phyloP scores from a whole-genome alignment of 106 monocot genomes.

The Phalaenopsis equestris region DNA sequence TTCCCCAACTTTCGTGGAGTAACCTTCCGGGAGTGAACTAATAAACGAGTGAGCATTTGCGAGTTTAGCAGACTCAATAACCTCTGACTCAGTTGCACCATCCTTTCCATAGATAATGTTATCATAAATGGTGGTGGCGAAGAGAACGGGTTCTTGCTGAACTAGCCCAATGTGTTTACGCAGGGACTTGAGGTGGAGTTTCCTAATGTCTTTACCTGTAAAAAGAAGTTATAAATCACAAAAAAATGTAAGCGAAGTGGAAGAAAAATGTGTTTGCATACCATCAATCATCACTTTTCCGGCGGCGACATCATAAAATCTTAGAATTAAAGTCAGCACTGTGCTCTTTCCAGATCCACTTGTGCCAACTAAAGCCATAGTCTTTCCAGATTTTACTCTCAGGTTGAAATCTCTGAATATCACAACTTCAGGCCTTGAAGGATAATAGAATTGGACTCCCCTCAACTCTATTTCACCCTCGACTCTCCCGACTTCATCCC shows the following conservation, averaged over 20 bases:
- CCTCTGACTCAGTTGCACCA: slow-evolving; percentile 59
- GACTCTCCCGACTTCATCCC: slow-evolving; percentile 40
- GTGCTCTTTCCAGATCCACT: slow-evolving; percentile 77
- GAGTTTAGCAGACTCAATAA: slow-evolving; percentile 76
- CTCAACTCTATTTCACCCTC: slow-evolving; percentile 57
- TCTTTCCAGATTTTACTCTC: slow-evolving; percentile 48
- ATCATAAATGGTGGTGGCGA: slow-evolving; percentile 75
- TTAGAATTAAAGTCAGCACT: slow-evolving; percentile 39
- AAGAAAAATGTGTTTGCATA: slow-evolving; percentile 8
- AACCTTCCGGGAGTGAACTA: slow-evolving; percentile 76
- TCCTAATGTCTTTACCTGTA: slow-evolving; percentile 81
- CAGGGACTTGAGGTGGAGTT: slow-evolving; percentile 59
- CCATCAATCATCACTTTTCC: slow-evolving; percentile 66
- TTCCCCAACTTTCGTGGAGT: slow-evolving; percentile 63
- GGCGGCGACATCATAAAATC: slow-evolving; percentile 50
- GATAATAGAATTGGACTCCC: slow-evolving; percentile 54
- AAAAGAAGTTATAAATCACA: not conserved
- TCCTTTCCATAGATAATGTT: slow-evolving; percentile 93
- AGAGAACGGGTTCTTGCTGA: slow-evolving; percentile 90
- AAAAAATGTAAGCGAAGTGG: not conserved
- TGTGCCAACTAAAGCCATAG: slow-evolving; percentile 67
- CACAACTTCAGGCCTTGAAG: slow-evolving; percentile 50
- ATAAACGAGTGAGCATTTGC: slow-evolving; percentile 97
- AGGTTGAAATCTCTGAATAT: slow-evolving; percentile 52
- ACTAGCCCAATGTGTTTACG: slow-evolving; percentile 78